These are phyloP conservation scores for Candida namnaoensis DNA, from an alignment of 805 yeast species.

Conservation along the genomic window DNA sequence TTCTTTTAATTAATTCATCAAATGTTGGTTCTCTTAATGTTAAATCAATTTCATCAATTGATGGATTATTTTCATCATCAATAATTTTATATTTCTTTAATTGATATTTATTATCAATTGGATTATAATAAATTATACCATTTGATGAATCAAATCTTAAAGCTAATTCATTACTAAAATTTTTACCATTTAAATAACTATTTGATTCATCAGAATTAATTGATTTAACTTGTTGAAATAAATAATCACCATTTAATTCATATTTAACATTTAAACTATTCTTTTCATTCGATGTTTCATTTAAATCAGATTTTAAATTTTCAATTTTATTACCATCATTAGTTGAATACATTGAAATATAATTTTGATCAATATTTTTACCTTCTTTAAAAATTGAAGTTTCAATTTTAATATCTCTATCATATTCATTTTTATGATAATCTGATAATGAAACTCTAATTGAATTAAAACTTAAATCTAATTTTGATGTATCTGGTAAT, in stretches of 20 bases:
- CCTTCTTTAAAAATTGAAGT: constrained; percentile 69
- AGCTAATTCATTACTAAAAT: constrained; percentile 48
- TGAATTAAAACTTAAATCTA: constrained; percentile 68
- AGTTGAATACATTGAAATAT: constrained; percentile 65
- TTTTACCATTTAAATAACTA: constrained; percentile 9
- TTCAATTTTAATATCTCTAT: constrained; percentile 28
- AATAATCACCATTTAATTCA: constrained; percentile 63
- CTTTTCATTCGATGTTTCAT: constrained; percentile 23
- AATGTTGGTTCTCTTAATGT: constrained; percentile 66
- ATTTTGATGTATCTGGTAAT: constrained; percentile 84
- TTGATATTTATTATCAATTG: constrained; percentile 68
- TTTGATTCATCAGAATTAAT: constrained; percentile 18
- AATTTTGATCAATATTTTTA: constrained; percentile 60
- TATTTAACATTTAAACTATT: constrained; percentile 37
- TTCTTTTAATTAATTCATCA: constrained; percentile 59
- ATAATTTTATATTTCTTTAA: constrained; percentile 78
- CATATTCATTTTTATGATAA: constrained; percentile 36
- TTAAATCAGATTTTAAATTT: constrained; percentile 40
- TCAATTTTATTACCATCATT: constrained; percentile 35
- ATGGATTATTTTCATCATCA: constrained; percentile 5
- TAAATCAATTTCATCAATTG: constrained; percentile 48
- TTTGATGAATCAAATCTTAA: constrained; percentile 47
- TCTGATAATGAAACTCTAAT: constrained; percentile 28
- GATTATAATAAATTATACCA: constrained; percentile 65
- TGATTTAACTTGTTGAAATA: constrained; percentile 44